Base-by-base conservation (phyloP, 192 early-diverging fungal genomes). In the Coemansia sp. region DNA sequence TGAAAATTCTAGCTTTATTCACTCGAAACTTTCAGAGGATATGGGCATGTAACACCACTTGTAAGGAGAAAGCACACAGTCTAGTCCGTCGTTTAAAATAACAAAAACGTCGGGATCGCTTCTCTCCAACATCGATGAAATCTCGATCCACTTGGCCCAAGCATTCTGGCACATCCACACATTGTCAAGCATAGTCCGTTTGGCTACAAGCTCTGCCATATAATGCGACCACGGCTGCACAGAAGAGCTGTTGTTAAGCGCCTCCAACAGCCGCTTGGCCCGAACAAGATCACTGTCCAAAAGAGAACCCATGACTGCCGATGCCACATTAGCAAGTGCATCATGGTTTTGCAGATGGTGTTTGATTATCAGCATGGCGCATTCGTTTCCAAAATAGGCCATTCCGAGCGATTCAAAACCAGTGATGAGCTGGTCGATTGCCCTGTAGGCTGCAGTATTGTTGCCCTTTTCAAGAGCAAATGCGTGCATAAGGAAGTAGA, bases 181-280 rank as follows among this genome's bases (percentile, higher is more conserved):
- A 20, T 2, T 57, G 31, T 57, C 55, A 30, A 57, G 55, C 55
- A 57, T 34, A 0, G 55, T 8, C 6, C 29, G 29, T 15, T 56
- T 68, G 20, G 56, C 31, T 10, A 69, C 60, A 10, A 75, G 21
- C 33, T 66, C 51, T 13, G 57, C 63, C 62, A 81, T 18, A n/a
- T 68, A 81, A 3, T 31, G 64, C 30, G 66, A 63, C 78, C 78
- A 81, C 23, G 72, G 68, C 18, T 75, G 66, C n/a, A 51, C 40
- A 4, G n/a, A 58, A 10, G 16, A 23, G 26, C 23, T 51, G 4
- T 12, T 16, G 20, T 66, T 68, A 30, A 52, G 67, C 9, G 20
- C 60, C 23, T 63, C 12, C 2, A 72, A 33, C 39, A 81, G 35
- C 1, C 23, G 33, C 16, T 25, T 34, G 6, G 72, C 72, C 12